Base-by-base conservation (phyloP, 2,329 filamentous ascomycete genomes). In the Fusarium hostae region DNA sequence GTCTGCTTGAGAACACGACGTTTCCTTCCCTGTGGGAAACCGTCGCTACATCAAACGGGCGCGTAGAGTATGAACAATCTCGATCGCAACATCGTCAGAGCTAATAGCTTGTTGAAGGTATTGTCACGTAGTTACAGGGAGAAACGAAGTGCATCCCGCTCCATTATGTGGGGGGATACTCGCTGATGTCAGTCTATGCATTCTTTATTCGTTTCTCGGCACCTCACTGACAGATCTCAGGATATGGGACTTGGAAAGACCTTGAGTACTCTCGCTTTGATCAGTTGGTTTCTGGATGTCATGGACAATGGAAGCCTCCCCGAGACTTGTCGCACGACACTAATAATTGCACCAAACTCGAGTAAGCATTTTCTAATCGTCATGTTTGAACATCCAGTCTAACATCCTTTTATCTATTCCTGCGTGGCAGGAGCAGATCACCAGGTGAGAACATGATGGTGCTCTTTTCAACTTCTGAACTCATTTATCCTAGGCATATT, bases 381-480 rank as follows among this genome's bases (percentile, higher is more conserved):
- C 0, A 10, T 24, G 0, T 20, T 7, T 6, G 2, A 6, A 11
- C 1, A 9, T 1, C 2, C 4, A 15, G 0, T 18, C 26, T 56
- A 6, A 45, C 18, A n/a, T 35, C 4, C 0, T 13, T 56, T 9
- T 7, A 56, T 24, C 40, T 16, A 44, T 56, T 12, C 40, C 40
- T 7, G 18, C 40, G 2, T 56, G 30, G 54, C 6, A 45, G 10
- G 54, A 44, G 34, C 30, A 56, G 22, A 45, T 56, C 1, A 2
- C 5, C 0, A 30, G n/a, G 52, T 56, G 0, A 26, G 12, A 10
- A 55, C 3, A 35, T 2, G 3, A 5, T 6, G 8, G 6, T 4
- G 0, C 5, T 26, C n/a, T 28, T 5, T 35, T 22, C 16, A n/a
- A 2, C 1, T 35, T 24, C 2, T 2, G 5, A 34, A 7, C 52